Conservation (phyloP, 2,329 filamentous ascomycete genomes). For the Leptographium flavum region DNA sequence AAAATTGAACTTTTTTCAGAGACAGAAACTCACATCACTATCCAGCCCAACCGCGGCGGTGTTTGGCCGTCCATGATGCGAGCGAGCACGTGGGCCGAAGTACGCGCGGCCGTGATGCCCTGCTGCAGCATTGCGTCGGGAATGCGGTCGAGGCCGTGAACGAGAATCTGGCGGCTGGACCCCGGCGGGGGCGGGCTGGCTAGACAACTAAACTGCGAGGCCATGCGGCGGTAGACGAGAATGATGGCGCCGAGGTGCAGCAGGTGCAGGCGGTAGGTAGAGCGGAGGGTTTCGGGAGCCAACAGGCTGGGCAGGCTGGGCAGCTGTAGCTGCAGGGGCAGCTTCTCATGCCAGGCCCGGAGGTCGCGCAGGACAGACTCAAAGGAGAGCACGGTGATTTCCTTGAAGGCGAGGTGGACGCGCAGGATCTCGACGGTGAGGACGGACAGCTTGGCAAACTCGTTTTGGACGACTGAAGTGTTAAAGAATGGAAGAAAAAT, state of each 20-base stretch:
- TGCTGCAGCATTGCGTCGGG: slow-evolving; percentile 7
- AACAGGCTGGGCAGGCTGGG: slow-evolving; percentile 1
- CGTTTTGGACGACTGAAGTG: slow-evolving; percentile 15
- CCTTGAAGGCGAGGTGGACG: slow-evolving; percentile 16
- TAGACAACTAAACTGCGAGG: slow-evolving; percentile 13
- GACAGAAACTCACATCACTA: slow-evolving; percentile 16
- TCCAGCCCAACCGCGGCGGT: slow-evolving; percentile 15
- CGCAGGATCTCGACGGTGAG: slow-evolving; percentile 18
- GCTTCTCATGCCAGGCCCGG: slow-evolving; percentile 15
- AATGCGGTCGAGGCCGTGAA: slow-evolving; percentile 1
- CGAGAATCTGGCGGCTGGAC: neutral
- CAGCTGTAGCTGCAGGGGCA: slow-evolving; percentile 15
- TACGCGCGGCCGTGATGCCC: slow-evolving; percentile 15
- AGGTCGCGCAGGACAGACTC: slow-evolving; percentile 16
- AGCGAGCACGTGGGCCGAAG: slow-evolving; percentile 14
- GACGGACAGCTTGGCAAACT: slow-evolving; percentile 16
- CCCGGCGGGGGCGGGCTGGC: neutral
- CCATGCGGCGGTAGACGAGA: slow-evolving; percentile 18
- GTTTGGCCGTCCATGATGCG: slow-evolving; percentile 12
- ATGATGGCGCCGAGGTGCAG: slow-evolving; percentile 19
- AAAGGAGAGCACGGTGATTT: slow-evolving; percentile 14
- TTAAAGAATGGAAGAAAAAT: no score
- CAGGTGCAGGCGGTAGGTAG: slow-evolving; percentile 18
- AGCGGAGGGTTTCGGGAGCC: slow-evolving; percentile 10
- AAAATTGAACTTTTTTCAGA: no score